Evolutionary conservation across 495 filamentous ascomycete genomes (phyloP), one percentile per base, ranked within the genome.

Genomic region (Aspergillus hancockii): DNA sequence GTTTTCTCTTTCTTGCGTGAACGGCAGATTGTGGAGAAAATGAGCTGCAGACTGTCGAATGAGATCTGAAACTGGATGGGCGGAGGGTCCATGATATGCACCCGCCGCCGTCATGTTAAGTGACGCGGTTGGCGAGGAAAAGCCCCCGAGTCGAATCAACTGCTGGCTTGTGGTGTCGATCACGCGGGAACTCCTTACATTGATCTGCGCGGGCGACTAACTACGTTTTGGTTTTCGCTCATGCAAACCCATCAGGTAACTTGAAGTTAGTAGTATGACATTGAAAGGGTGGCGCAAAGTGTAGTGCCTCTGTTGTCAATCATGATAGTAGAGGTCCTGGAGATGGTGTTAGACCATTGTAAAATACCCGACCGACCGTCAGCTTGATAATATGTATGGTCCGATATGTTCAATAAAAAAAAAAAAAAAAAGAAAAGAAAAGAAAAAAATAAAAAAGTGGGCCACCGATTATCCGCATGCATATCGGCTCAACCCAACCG

Each of bases 131-230:
- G 59, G 31, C 28, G 52, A 30, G 32, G 14, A 60, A 57, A 51
- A 41, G 38, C 55, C 12, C 57, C 41, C 38, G 52, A 57, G 45
- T 49, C 22, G 59, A 43, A 47, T 51, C 49, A 56, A 51, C 57
- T 49, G 51, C 59, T 57, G 36, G 61, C 50, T 52, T 62, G 54
- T 60, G 53, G 55, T 73, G 72, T 68, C 71, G 71, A 75, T 75
- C 72, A 75, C 67, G 67, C 72, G 72, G 72, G 71, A 73, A 67
- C 63, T 68, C 60, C 60, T 63, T 62, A 66, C 60, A 63, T 63
- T 57, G 71, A 72, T 71, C 68, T 66, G 54, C 63, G 55, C 30
- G 34, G 22, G 45, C 18, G 25, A 52, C 25, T 12, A 56, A 8
- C 14, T 31, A 38, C 31, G 4, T 36, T 41, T 41, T 41, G 12